Percentiles rank a stretch among this genome's conserved stretches.
Conservation (phyloP, 257 asterid genomes). For the Echium plantagineum region DNA sequence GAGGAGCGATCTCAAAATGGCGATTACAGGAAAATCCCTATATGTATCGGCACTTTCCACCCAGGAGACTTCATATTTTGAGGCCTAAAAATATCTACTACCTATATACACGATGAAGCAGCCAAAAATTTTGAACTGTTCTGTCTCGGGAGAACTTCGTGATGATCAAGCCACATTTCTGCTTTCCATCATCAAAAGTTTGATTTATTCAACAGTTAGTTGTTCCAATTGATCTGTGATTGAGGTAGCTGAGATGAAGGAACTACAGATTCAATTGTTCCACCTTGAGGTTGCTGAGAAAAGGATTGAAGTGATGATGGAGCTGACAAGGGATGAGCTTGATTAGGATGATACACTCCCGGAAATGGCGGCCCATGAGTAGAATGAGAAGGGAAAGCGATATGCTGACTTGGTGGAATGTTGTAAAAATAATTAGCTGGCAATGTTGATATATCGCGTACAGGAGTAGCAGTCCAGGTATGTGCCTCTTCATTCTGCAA, state of each 20-base stretch:
- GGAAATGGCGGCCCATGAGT: constrained; percentile 24
- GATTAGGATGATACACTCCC: constrained; percentile 35
- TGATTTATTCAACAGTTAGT: constrained; percentile 24
- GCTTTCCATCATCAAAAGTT: constrained; percentile 18
- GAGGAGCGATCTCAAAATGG: neutral
- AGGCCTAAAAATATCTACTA: neutral
- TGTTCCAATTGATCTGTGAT: constrained; percentile 34
- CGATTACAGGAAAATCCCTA: neutral
- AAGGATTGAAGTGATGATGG: constrained; percentile 29
- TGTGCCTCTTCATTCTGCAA: constrained; percentile 42
- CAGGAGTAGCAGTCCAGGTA: constrained; percentile 21
- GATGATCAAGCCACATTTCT: neutral
- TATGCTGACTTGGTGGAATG: constrained; percentile 37
- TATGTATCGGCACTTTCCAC: neutral
- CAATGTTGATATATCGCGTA: constrained; percentile 29
- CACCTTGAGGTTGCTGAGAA: constrained; percentile 37
- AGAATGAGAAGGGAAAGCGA: constrained; percentile 25
- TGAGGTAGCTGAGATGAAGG: constrained; percentile 34
- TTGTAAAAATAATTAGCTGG: constrained; percentile 41
- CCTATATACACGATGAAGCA: neutral
- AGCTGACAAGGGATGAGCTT: constrained; percentile 14
- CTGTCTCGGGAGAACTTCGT: neutral
- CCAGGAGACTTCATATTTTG: neutral
- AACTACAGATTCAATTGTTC: constrained; percentile 25
- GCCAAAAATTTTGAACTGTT: neutral